A percentile compares a stretch with the other conserved stretches of the same genome.
phyloP scores from a whole-genome alignment of 805 yeast genomes.

The Scheffersomyces coipomensis region DNA sequence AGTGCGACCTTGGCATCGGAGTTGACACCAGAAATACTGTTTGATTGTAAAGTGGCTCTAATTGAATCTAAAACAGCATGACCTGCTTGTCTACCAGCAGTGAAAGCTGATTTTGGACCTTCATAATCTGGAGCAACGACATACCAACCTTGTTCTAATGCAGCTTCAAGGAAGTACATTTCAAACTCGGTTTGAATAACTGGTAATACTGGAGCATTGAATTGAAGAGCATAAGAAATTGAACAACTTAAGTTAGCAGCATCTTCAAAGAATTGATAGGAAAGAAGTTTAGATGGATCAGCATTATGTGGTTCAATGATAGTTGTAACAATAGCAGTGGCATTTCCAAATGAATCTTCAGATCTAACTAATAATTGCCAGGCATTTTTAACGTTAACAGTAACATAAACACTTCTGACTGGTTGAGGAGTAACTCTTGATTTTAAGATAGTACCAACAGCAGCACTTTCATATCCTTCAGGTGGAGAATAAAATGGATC shows the following conservation, averaged over 20 bases:
- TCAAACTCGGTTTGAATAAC: slow-evolving; percentile 14
- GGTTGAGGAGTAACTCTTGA: slow-evolving; percentile 17
- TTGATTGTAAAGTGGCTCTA: slow-evolving; percentile 21
- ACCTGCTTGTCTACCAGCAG: slow-evolving; percentile 31
- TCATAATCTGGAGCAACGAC: slow-evolving; percentile 35
- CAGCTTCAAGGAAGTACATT: slow-evolving; percentile 14
- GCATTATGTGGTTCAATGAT: slow-evolving; percentile 28
- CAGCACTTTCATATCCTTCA: slow-evolving; percentile 15
- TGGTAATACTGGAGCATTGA: slow-evolving; percentile 11
- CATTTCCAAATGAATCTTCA: slow-evolving; percentile 22
- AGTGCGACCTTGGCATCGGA: slow-evolving; percentile 17
- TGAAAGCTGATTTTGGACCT: slow-evolving; percentile 29
- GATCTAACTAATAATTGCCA: slow-evolving; percentile 23
- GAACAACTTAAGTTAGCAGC: slow-evolving; percentile 24
- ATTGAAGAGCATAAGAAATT: slow-evolving; percentile 21
- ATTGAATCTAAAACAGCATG: slow-evolving; percentile 29
- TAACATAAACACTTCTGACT: slow-evolving; percentile 14
- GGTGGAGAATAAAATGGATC: slow-evolving; percentile 26
- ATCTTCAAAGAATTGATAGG: slow-evolving; percentile 29
- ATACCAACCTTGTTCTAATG: slow-evolving; percentile 27
- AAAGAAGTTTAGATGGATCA: slow-evolving; percentile 21
- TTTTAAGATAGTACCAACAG: slow-evolving; percentile 22
- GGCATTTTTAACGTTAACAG: slow-evolving; percentile 17
- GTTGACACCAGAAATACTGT: slow-evolving; percentile 15
- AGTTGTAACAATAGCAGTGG: slow-evolving; percentile 24